A percentile compares a stretch with the other conserved stretches of the same genome.
Conservation (phyloP, 2,329 filamentous ascomycete genomes). For the Fusarium duplospermum region DNA sequence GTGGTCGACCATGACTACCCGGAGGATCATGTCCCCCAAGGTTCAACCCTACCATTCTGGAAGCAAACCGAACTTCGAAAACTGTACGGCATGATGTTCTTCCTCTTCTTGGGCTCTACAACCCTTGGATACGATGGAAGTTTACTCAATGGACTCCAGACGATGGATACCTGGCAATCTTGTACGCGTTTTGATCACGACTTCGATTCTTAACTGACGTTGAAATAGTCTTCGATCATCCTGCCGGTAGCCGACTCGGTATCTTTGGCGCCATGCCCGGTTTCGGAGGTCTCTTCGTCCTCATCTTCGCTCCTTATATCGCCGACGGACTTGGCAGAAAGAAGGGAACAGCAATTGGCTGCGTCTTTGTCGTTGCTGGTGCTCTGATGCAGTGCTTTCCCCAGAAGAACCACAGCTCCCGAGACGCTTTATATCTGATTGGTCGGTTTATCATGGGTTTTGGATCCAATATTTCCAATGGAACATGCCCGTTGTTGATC, state of each 20-base stretch:
- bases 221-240: slow-evolving; percentile 33
- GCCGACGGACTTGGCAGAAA: slow-evolving; percentile 40
- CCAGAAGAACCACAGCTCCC: neutral
- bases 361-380: slow-evolving; percentile 31
- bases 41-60: slow-evolving; percentile 36
- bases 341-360: slow-evolving; percentile 38
- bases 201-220: neutral
- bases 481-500: slow-evolving; percentile 39
- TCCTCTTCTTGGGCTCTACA: slow-evolving; percentile 41
- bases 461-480: slow-evolving; percentile 41
- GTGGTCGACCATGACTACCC: slow-evolving; percentile 15
- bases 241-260: slow-evolving; percentile 39
- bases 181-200: slow-evolving; percentile 1
- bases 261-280: slow-evolving; percentile 42
- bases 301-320: slow-evolving; percentile 41
- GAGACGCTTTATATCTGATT: slow-evolving; percentile 36
- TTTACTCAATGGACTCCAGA: slow-evolving; percentile 37
- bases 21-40: slow-evolving; percentile 16
- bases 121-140: slow-evolving; percentile 37
- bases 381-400: slow-evolving; percentile 42
- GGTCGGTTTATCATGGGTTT: slow-evolving; percentile 41
- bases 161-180: slow-evolving; percentile 36
- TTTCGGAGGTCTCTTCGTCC: slow-evolving; percentile 41
- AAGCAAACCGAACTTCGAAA: slow-evolving; percentile 40
- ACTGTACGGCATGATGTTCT: slow-evolving; percentile 39